A percentile compares a stretch with the other conserved stretches of the same genome.
phyloP scores from a whole-genome alignment of 2,329 filamentous ascomycete species.

The Blastomyces gilchristii region DNA sequence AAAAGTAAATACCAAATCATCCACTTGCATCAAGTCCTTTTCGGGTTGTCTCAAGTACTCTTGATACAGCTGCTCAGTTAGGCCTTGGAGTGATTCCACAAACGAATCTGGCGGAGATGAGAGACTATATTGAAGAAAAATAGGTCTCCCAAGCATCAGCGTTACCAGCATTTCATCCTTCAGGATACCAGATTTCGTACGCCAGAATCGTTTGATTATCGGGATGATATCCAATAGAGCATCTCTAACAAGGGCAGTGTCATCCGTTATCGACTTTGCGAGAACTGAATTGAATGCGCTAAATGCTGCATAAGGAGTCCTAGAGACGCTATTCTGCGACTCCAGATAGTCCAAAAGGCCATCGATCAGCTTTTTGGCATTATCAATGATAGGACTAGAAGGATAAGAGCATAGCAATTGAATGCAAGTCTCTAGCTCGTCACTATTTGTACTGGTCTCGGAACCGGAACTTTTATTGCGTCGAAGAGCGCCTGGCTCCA shows the following conservation, averaged over 20 bases:
- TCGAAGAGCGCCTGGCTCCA: slow-evolving; percentile 21
- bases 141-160: slow-evolving; percentile 56
- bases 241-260: slow-evolving; percentile 51
- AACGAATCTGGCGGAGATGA: slow-evolving; percentile 32
- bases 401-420: slow-evolving; percentile 52
- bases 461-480: slow-evolving; percentile 12
- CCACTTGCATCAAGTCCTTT: slow-evolving; percentile 63
- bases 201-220: slow-evolving; percentile 66
- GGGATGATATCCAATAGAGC: slow-evolving; percentile 56
- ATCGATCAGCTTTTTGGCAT: slow-evolving; percentile 47
- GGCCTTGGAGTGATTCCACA: slow-evolving; percentile 45
- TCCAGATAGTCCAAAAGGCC: slow-evolving; percentile 53
- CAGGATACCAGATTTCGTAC: slow-evolving; percentile 54
- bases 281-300: slow-evolving; percentile 64
- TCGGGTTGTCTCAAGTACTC: slow-evolving; percentile 68
- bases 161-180: slow-evolving; percentile 69
- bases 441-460: slow-evolving; percentile 26
- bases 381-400: slow-evolving; percentile 55
- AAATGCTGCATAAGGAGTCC: slow-evolving; percentile 63
- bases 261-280: slow-evolving; percentile 55
- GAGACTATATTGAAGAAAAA: slow-evolving; percentile 37
- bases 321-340: slow-evolving; percentile 49
- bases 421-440: slow-evolving; percentile 56
- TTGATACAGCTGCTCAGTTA: slow-evolving; percentile 59
- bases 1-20: slow-evolving; percentile 55